These are phyloP conservation scores for Exserohilum turcica DNA, from an alignment of 2,329 filamentous ascomycete genomes.

Conservation along the genomic window DNA sequence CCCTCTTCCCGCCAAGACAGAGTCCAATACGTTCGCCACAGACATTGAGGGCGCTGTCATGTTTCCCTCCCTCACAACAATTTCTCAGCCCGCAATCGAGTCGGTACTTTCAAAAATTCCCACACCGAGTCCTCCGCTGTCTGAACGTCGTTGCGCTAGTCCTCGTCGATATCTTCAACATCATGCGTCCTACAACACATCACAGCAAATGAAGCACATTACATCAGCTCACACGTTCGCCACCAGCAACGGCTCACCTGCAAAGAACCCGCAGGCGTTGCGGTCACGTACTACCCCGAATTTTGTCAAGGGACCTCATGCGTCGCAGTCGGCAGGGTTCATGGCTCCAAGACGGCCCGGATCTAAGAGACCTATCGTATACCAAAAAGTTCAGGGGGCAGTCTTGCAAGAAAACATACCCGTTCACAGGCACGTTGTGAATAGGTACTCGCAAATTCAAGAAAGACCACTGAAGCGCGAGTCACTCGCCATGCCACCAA, in stretches of 20 bases:
- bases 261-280: constrained; percentile 22
- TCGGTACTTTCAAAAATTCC: constrained; percentile 36
- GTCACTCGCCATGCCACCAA: constrained; percentile 22
- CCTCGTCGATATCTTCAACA: constrained; percentile 31
- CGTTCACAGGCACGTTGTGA: constrained; percentile 16
- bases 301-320: constrained; percentile 22
- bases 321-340: constrained; percentile 15
- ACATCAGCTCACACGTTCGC: constrained; percentile 23
- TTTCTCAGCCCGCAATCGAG: constrained; percentile 11
- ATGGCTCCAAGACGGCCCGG: constrained; percentile 27
- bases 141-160: constrained; percentile 28
- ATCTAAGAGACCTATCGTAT: constrained; percentile 13
- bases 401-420: constrained; percentile 33
- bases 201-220: constrained; percentile 27
- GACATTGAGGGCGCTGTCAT: constrained; percentile 14
- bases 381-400: constrained; percentile 15
- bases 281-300: constrained; percentile 42
- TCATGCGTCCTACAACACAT: constrained; percentile 19
- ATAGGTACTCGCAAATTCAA: constrained; percentile 26
- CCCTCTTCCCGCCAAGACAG: constrained; percentile 29
- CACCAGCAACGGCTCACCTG: constrained; percentile 11
- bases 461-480: constrained; percentile 26
- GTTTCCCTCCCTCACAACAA: background rate
- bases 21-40: constrained; percentile 10
- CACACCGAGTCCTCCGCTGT: constrained; percentile 31